Evolutionary conservation across 306 rosid genomes (phyloP).

Genomic region (apple (Malus domestica)): DNA sequence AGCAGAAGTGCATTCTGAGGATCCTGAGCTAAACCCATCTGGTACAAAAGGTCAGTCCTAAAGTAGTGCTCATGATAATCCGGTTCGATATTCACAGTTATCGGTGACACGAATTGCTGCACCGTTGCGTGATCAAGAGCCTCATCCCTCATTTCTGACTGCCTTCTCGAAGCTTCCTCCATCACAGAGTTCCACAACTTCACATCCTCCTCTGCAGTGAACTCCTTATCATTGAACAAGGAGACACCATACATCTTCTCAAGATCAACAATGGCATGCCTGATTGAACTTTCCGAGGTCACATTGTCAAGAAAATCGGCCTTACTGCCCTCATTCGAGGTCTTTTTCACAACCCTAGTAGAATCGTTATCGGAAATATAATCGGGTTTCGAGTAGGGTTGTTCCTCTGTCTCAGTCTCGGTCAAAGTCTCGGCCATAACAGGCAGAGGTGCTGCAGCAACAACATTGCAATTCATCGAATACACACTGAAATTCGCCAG

Average conservation of each 20-base stretch:
- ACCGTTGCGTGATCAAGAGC: constrained; percentile 35
- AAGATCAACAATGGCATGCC: constrained; percentile 9
- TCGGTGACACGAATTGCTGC: constrained; percentile 36
- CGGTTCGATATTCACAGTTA: constrained; percentile 47
- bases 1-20: constrained; percentile 66
- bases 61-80: constrained; percentile 45
- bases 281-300: background rate
- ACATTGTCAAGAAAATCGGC: background rate
- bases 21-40: constrained; percentile 26
- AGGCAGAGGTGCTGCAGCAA: constrained; percentile 20
- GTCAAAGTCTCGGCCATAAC: background rate
- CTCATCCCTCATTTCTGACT: constrained; percentile 20
- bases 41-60: constrained; percentile 53
- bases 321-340: background rate
- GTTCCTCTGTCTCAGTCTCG: background rate
- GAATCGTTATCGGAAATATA: background rate
- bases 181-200: constrained; percentile 45
- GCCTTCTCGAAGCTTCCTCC: constrained; percentile 51
- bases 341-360: background rate
- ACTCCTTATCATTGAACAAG: constrained; percentile 10
- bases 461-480: constrained; percentile 40
- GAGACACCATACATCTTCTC: background rate
- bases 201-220: constrained; percentile 36
- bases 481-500: constrained; percentile 50
- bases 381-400: constrained; percentile 8